Evolutionary conservation across 1,284 basidiomycete species (phyloP).

Genomic region (Moesziomyces sp.): DNA sequence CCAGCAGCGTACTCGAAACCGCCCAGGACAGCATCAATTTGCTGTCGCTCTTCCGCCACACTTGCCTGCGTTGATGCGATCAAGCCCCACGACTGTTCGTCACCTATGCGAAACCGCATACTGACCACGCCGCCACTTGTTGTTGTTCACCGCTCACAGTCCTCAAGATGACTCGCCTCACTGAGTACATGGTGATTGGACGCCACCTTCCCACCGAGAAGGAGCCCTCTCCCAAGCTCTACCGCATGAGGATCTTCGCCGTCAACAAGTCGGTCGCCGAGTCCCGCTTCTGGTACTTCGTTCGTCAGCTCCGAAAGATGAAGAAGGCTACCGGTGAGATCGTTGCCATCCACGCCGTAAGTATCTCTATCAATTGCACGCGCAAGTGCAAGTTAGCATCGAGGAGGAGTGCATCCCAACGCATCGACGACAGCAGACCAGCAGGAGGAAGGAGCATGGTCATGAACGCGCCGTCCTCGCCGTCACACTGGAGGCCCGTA

Average conservation of each 20-base stretch:
- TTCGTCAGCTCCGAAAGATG: slow-evolving; percentile 87
- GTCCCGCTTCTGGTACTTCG: slow-evolving; percentile 99
- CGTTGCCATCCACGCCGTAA: slow-evolving; percentile 94
- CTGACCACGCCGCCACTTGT: slow-evolving; percentile 4
- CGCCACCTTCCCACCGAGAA: slow-evolving; percentile 94
- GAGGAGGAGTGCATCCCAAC: too few species aligned
- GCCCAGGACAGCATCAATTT: background rate
- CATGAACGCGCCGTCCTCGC: too few species aligned
- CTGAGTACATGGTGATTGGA: slow-evolving; percentile 96
- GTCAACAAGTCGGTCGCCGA: slow-evolving; percentile 98
- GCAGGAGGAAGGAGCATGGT: too few species aligned
- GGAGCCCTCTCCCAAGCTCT: slow-evolving; percentile 94
- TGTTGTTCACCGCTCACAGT: slow-evolving; percentile 13
- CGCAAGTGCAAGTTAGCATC: too few species aligned
- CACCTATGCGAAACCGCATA: background rate
- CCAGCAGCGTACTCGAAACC: background rate
- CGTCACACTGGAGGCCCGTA: too few species aligned
- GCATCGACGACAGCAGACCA: background rate
- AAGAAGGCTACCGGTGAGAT: slow-evolving; percentile 99
- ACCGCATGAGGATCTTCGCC: slow-evolving; percentile 99
- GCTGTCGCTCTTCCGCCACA: background rate
- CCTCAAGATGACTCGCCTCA: slow-evolving; percentile 66
- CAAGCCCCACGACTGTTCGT: background rate
- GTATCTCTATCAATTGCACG: slow-evolving; percentile 60
- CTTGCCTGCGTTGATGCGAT: background rate